A percentile compares a stretch with the other conserved stretches of the same genome.
These are phyloP conservation scores for Phylloporus rhodoxanthus DNA, from an alignment of 768 basidiomycete species.

Conservation along the genomic window DNA sequence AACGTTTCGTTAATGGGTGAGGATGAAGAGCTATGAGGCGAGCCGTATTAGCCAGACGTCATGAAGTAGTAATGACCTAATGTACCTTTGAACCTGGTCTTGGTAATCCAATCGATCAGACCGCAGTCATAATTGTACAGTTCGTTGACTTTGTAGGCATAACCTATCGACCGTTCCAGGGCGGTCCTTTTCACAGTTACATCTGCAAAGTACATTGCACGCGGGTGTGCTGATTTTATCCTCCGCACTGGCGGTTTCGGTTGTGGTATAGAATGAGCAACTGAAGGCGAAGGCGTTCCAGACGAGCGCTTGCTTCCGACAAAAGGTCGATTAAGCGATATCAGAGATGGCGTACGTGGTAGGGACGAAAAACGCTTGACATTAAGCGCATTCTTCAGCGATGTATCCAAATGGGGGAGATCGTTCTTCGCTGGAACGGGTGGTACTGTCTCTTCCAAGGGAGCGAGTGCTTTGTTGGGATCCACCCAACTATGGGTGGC, in stretches of 20 bases:
- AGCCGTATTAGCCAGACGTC: slow-evolving; percentile 3
- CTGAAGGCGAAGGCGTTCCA: slow-evolving; percentile 22
- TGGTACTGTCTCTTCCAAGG: slow-evolving; percentile 18
- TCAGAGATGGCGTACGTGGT: slow-evolving; percentile 62
- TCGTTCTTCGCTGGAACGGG: slow-evolving; percentile 29
- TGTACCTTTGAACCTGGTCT: slow-evolving; percentile 51
- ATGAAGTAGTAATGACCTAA: neutral
- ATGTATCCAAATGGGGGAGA: slow-evolving; percentile 17
- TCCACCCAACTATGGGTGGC: slow-evolving; percentile 13
- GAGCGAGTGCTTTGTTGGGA: slow-evolving; percentile 12
- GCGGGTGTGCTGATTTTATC: slow-evolving; percentile 43
- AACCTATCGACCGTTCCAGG: slow-evolving; percentile 64
- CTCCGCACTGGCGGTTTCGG: slow-evolving; percentile 23
- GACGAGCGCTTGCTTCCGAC: slow-evolving; percentile 21
- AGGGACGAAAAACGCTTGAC: slow-evolving; percentile 49
- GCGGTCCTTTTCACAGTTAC: slow-evolving; percentile 49
- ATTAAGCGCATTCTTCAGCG: slow-evolving; percentile 24
- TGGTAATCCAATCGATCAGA: slow-evolving; percentile 66
- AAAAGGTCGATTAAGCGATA: slow-evolving; percentile 32
- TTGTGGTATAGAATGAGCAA: slow-evolving; percentile 30
- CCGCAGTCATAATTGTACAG: slow-evolving; percentile 71
- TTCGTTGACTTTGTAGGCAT: slow-evolving; percentile 81
- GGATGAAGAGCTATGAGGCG: slow-evolving; percentile 16
- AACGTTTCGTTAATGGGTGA: slow-evolving; percentile 25
- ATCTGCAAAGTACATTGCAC: slow-evolving; percentile 69